Percentiles rank a stretch among this genome's conserved stretches.
phyloP scores from a whole-genome alignment of 129 eudicot species.

The Chrysanthemum lavandulifolium region DNA sequence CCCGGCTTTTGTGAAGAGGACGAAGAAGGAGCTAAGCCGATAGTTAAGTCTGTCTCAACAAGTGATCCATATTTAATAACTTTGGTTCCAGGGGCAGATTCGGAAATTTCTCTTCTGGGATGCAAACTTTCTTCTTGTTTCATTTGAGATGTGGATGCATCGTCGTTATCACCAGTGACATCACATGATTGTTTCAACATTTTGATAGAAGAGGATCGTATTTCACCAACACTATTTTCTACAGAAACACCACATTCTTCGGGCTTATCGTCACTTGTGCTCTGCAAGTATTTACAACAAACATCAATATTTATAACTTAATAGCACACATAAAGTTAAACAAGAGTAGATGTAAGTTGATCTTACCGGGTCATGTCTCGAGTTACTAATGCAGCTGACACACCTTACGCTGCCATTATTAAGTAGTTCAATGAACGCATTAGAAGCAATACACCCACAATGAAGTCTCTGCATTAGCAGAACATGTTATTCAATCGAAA shows the following conservation, averaged over 20 bases:
- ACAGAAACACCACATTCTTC: slow-evolving; percentile 39
- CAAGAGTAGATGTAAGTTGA: slow-evolving; percentile 16
- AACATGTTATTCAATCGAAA: slow-evolving; percentile 14
- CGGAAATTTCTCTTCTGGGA: slow-evolving; percentile 35
- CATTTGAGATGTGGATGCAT: slow-evolving; percentile 34
- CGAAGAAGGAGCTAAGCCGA: slow-evolving; percentile 57
- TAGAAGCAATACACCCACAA: slow-evolving; percentile 97
- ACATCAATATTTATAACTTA: slow-evolving; percentile 17
- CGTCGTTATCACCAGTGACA: slow-evolving; percentile 20
- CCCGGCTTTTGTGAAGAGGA: slow-evolving; percentile 43
- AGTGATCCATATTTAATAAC: slow-evolving; percentile 30
- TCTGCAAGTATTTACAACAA: slow-evolving; percentile 44
- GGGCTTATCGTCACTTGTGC: slow-evolving; percentile 44
- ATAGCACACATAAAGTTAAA: neutral
- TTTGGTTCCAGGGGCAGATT: no score
- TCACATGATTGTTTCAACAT: slow-evolving; percentile 37
- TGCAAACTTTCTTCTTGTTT: slow-evolving; percentile 47
- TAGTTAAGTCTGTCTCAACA: slow-evolving; percentile 71
- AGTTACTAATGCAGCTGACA: slow-evolving; percentile 45
- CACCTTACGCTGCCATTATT: slow-evolving; percentile 81
- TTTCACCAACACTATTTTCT: slow-evolving; percentile 43
- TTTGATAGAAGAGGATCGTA: slow-evolving; percentile 29
- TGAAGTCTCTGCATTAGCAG: slow-evolving; percentile 70
- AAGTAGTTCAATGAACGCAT: slow-evolving; percentile 67
- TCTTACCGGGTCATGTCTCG: slow-evolving; percentile 51